Evolutionary conservation across 2,329 filamentous ascomycete genomes (phyloP).

Genomic region (Apiospora koreana): DNA sequence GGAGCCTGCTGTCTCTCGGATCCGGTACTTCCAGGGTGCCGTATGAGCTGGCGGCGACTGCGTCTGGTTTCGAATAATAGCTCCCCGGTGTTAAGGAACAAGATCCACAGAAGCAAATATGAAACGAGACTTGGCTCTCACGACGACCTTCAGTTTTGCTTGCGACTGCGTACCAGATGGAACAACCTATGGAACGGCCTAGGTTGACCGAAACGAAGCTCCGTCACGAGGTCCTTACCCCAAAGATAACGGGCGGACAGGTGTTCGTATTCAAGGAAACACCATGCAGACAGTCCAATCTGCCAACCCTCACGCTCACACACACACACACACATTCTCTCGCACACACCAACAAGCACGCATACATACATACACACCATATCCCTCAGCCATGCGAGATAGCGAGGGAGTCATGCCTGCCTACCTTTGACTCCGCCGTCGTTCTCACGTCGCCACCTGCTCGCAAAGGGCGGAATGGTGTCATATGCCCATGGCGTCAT

Average conservation of each 20-base stretch:
- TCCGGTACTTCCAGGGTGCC: not conserved
- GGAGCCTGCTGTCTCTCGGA: not conserved
- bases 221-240: not conserved
- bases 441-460: not conserved
- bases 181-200: not conserved
- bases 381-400: not conserved
- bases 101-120: not conserved
- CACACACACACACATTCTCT: not conserved
- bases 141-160: not conserved
- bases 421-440: not conserved
- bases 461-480: not conserved
- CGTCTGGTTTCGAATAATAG: slow-evolving; percentile 8
- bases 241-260: slow-evolving; percentile 4
- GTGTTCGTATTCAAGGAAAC: not conserved
- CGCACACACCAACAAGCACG: not conserved
- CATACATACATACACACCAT: not conserved
- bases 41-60: not conserved
- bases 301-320: not conserved
- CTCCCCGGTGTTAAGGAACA: not conserved
- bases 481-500: not conserved
- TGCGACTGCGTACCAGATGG: not conserved
- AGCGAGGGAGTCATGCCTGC: not conserved
- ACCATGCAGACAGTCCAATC: not conserved
- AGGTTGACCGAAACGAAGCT: not conserved
- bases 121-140: not conserved